A percentile compares a stretch with the other conserved stretches of the same genome.
phyloP scores from a whole-genome alignment of 805 yeast genomes.

The Pichia kluyveri region DNA sequence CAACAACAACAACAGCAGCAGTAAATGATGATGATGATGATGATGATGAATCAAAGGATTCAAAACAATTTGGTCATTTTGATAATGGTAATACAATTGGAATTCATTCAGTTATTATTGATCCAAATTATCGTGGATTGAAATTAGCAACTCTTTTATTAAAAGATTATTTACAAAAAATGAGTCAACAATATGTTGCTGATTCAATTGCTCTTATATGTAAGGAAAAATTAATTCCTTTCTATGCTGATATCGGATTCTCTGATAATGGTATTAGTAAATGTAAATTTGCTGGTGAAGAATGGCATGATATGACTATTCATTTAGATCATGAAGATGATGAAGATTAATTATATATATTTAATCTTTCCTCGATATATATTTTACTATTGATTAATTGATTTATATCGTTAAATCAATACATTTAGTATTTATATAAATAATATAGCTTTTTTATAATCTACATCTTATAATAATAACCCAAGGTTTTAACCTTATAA shows the following conservation, averaged over 20 bases:
- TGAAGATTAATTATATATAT: constrained; percentile 28
- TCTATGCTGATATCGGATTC: constrained; percentile 80
- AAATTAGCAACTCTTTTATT: constrained; percentile 76
- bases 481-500: no score
- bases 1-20: no score
- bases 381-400: no score
- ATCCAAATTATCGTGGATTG: constrained; percentile 69
- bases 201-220: constrained; percentile 68
- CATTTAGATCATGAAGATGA: constrained; percentile 36
- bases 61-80: constrained; percentile 44
- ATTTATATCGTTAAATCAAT: no score
- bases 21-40: constrained; percentile 10
- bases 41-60: not conserved
- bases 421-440: no score
- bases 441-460: no score
- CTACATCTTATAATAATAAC: no score
- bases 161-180: constrained; percentile 84
- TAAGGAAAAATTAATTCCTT: constrained; percentile 57
- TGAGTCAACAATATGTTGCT: constrained; percentile 81
- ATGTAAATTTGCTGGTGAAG: constrained; percentile 47
- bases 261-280: constrained; percentile 55
- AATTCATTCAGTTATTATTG: constrained; percentile 72
- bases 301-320: constrained; percentile 51
- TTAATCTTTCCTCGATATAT: not conserved
- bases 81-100: constrained; percentile 72